Evolutionary conservation across 306 rosid species (phyloP), one percentile per base, ranked within the genome.

Genomic region (Urtica urens): DNA sequence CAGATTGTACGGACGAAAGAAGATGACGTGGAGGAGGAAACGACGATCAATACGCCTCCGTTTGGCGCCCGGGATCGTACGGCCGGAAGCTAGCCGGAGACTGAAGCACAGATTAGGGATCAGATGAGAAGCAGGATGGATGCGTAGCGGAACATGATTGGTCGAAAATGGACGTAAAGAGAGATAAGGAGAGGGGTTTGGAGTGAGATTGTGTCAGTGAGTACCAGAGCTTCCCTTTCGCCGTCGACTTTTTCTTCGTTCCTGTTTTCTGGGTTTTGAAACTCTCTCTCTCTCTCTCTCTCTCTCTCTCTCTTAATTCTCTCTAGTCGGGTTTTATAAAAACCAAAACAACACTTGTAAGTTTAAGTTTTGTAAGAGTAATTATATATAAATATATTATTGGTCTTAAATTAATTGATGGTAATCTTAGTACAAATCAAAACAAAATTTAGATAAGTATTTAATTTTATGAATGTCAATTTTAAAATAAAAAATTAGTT

Each of bases 201-300:
- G 20, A 51, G 31, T 26, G n/a, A 23, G 17, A 16, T 25, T 52
- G 7, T 10, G 15, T 10, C 25, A 2, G 46, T 26, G 37, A 29
- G 13, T 57, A 50, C 14, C 46, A n/a, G 55, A 25, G 27, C 14
- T 18, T 38, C 63, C 65, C 46, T 43, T 39, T 44, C 59, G 58
- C 46, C 73, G 80, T 65, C 73, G 30, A 21, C 40, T 28, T 49
- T 52, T 64, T 50, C 73, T 66, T 47, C 2, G 23, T 5, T 10
- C 15, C 30, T 19, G n/a, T n/a, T 21, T 20, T 35, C 14, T 21
- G n/a, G 24, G 4, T 45, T 25, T 16, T 7, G 22, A 43, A 53
- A 14, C 25, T 4, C n/a, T 51, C 10, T 38, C 33, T 15, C n/a
- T n/a, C 18, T 7, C 23, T 46, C 51, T 23, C 49, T 46, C 33